Conservation (phyloP, 1,284 basidiomycete genomes). For the Fomitiporia mediterranea region DNA sequence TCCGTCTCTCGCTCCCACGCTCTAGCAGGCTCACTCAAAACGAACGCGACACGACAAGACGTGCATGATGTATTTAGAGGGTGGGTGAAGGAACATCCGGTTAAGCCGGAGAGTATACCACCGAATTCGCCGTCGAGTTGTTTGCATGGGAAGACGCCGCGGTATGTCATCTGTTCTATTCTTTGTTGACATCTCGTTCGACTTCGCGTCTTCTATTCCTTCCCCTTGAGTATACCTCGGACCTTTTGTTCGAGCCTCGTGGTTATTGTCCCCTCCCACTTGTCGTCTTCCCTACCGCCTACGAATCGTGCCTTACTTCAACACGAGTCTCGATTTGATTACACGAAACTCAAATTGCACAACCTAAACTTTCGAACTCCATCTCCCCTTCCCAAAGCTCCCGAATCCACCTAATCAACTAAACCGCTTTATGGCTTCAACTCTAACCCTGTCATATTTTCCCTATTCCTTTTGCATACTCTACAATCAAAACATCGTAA, state of each 20-base stretch:
- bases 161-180: constrained; percentile 40
- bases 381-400: too few relatives aligned
- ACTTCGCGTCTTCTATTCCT: neutral
- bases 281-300: neutral
- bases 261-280: neutral
- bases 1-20: constrained; percentile 89
- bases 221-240: neutral
- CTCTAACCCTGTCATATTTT: too few relatives aligned
- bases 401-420: too few relatives aligned
- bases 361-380: neutral
- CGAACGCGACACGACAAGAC: constrained; percentile 68
- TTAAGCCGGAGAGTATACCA: constrained; percentile 76
- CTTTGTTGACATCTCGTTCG: neutral
- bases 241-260: neutral
- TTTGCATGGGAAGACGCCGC: constrained; percentile 61
- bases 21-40: constrained; percentile 86
- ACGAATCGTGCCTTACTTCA: too few relatives aligned
- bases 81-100: constrained; percentile 80
- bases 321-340: too few relatives aligned
- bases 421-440: too few relatives aligned
- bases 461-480: too few relatives aligned
- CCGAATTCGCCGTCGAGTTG: constrained; percentile 63
- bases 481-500: constrained; percentile 16
- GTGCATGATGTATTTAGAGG: constrained; percentile 82
- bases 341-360: too few relatives aligned